A percentile compares a stretch with the other conserved stretches of the same genome.
These are phyloP conservation scores for Citrus reticulata DNA, from an alignment of 345 rosid genomes.

Conservation along the genomic window DNA sequence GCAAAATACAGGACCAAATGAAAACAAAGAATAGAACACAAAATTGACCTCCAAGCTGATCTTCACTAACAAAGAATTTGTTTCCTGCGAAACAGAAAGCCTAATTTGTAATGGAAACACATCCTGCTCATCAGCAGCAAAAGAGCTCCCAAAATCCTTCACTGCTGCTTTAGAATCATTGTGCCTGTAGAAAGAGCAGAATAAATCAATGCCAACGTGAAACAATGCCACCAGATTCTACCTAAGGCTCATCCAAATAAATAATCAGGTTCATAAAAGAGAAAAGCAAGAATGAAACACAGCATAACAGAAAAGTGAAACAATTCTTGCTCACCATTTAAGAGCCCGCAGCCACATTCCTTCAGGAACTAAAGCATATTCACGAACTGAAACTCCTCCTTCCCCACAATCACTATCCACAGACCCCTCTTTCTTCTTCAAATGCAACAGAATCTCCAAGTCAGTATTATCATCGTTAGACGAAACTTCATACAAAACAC, in stretches of 20 bases:
- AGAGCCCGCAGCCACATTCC: slow-evolving; percentile 58
- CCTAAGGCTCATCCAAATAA: not conserved
- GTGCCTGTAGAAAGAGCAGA: slow-evolving; percentile 40
- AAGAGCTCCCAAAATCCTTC: slow-evolving; percentile 23
- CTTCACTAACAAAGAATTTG: slow-evolving; percentile 44
- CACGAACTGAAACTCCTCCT: slow-evolving; percentile 40
- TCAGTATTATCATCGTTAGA: slow-evolving; percentile 31
- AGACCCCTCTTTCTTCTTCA: slow-evolving; percentile 42
- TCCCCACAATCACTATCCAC: slow-evolving; percentile 21
- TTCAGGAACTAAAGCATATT: slow-evolving; percentile 59
- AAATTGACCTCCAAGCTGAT: slow-evolving; percentile 45
- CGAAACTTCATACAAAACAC: slow-evolving; percentile 39
- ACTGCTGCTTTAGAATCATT: slow-evolving; percentile 29
- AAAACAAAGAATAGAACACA: slow-evolving; percentile 3
- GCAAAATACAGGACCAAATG: slow-evolving; percentile 3
- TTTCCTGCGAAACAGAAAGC: slow-evolving; percentile 43
- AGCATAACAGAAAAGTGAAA: not conserved
- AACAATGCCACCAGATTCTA: not conserved
- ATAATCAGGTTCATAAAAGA: not conserved
- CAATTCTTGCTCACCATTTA: slow-evolving; percentile 41
- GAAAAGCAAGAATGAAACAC: not conserved
- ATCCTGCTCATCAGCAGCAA: slow-evolving; percentile 38
- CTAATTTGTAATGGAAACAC: slow-evolving; percentile 56
- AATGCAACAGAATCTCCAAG: slow-evolving; percentile 41
- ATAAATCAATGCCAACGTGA: not conserved